Evolutionary conservation across 2,329 filamentous ascomycete genomes (phyloP), one percentile per base, ranked within the genome.

Genomic region (Pseudogymnoascus sp.): DNA sequence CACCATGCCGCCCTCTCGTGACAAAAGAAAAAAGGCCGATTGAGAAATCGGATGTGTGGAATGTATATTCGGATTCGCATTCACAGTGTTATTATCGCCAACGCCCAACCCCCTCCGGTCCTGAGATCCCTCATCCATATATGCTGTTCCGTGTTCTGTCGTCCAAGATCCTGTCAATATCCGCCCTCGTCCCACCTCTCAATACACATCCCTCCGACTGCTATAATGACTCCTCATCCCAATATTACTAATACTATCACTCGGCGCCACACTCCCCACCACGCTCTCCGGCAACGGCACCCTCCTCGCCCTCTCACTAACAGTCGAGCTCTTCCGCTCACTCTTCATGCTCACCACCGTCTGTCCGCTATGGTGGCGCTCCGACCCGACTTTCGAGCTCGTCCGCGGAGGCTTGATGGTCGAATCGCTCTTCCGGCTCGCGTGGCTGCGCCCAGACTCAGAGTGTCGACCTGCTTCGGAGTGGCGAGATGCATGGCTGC

Each of bases 231-330:
- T 72, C 42, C 75, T 73, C 64, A 70, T 77, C 21, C 82, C 83
- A n/a, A 85, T 77, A 66, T 81, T 83, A 69, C 82, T 85, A 62
- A 87, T 84, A 68, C 83, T 86, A 69, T 87, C 84, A 67, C 79
- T 81, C 1, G 84, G 84, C 45, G 79, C 82, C 36, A 87, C 74
- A 67, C 81, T 85, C 58, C 76, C 78, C 60, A 74, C 72, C 42
- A 65, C 58, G 62, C 68, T 69, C 27, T 45, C 27, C 3, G 68
- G 68, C 5, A 69, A 42, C 9, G 69, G 67, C n/a, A 69, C 64
- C 7, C 67, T 63, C n/a, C 65, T 61, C 5, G 67, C 66, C 7
- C 59, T 60, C 35, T 48, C 61, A 40, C 37, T 36, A 25, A 45
- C 35, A 15, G 65, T 59, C 7, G 55, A 35, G 55, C 35, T 37